phyloP scores from a whole-genome alignment of 768 basidiomycete genomes.

The Suillus subalutaceus region DNA sequence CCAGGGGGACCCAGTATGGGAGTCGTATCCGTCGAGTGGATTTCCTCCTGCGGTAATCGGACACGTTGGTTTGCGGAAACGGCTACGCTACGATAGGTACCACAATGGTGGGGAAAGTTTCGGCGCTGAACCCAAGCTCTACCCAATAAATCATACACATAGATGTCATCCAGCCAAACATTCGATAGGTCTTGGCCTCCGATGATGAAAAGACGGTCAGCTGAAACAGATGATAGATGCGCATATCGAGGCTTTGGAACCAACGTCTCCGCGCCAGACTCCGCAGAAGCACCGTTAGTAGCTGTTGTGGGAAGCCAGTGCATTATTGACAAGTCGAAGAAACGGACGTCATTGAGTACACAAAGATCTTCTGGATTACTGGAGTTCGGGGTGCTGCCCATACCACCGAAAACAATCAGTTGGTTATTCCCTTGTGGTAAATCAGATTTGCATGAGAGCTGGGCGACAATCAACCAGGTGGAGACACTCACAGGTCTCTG shows the following conservation, averaged over 20 bases:
- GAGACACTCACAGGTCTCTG: slow-evolving; percentile 70
- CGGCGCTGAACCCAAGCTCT: slow-evolving; percentile 80
- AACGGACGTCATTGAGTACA: slow-evolving; percentile 91
- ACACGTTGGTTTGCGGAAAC: slow-evolving; percentile 73
- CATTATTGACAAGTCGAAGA: slow-evolving; percentile 75
- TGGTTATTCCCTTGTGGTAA: slow-evolving; percentile 71
- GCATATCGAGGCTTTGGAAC: slow-evolving; percentile 90
- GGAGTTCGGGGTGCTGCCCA: slow-evolving; percentile 80
- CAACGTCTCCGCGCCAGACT: slow-evolving; percentile 46
- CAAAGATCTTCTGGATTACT: slow-evolving; percentile 78
- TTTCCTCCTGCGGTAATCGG: slow-evolving; percentile 68
- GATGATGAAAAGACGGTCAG: slow-evolving; percentile 85
- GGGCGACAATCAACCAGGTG: neutral
- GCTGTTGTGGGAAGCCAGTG: slow-evolving; percentile 66
- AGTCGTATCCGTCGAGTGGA: slow-evolving; percentile 41
- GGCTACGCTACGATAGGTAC: slow-evolving; percentile 93
- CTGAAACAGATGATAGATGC: slow-evolving; percentile 86
- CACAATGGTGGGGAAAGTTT: slow-evolving; percentile 90
- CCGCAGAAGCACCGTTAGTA: slow-evolving; percentile 34
- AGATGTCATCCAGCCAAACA: slow-evolving; percentile 91
- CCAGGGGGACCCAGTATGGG: slow-evolving; percentile 57
- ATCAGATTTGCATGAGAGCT: slow-evolving; percentile 18
- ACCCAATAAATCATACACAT: slow-evolving; percentile 78
- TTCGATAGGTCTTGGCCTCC: slow-evolving; percentile 95
- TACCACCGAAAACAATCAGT: slow-evolving; percentile 92